phyloP scores from a whole-genome alignment of 2,329 filamentous ascomycete species.

The Byssoonygena ceratinophila region DNA sequence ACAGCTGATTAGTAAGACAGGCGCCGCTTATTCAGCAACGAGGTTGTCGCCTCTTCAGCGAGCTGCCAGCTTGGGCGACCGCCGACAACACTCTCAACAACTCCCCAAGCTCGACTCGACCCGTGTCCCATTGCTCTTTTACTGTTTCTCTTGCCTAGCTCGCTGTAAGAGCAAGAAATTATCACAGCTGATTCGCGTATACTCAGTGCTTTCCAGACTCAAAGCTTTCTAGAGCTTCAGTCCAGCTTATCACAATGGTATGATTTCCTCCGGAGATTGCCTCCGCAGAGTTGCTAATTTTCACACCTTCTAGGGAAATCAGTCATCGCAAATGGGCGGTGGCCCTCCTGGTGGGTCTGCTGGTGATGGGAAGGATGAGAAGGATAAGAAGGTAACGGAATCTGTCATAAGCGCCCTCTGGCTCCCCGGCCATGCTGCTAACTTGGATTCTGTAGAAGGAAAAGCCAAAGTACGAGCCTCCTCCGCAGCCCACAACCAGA shows the following conservation, averaged over 20 bases:
- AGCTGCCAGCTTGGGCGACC: too few species aligned
- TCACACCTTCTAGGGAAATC: slow-evolving; percentile 35
- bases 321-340: slow-evolving; percentile 67
- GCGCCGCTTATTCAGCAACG: too few species aligned
- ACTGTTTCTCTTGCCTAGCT: background rate
- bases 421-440: slow-evolving; percentile 14
- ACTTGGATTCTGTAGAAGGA: slow-evolving; percentile 62
- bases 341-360: slow-evolving; percentile 42
- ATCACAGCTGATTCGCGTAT: background rate
- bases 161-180: background rate
- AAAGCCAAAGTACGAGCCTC: slow-evolving; percentile 99
- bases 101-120: too few species aligned
- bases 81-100: too few species aligned
- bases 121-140: too few species aligned
- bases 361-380: slow-evolving; percentile 68
- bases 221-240: background rate
- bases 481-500: slow-evolving; percentile 89
- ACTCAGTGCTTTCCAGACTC: background rate
- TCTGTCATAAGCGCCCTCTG: too few species aligned
- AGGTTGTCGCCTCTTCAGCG: too few species aligned
- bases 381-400: slow-evolving; percentile 97
- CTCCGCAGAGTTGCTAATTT: background rate
- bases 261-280: background rate
- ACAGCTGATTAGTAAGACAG: too few species aligned
- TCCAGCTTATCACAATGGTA: slow-evolving; percentile 2